Percentiles rank a stretch among this genome's conserved stretches.
Evolutionary conservation across 768 basidiomycete species (phyloP).

Genomic region (Cystofilobasidium macerans): DNA sequence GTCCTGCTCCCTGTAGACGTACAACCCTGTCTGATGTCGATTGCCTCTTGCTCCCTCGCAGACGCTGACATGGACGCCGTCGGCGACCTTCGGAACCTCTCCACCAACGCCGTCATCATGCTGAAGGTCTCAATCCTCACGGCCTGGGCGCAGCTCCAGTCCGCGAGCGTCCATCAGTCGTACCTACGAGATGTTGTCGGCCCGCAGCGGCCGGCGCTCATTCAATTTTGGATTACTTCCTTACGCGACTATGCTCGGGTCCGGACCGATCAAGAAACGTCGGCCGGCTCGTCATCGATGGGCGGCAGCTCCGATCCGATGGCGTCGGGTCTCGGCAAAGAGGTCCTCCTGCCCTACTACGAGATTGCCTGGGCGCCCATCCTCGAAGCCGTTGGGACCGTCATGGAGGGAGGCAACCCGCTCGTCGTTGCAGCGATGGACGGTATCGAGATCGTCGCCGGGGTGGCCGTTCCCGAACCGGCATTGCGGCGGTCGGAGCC

Average conservation of each 20-base stretch:
- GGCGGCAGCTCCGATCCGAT: slow-evolving; percentile 15
- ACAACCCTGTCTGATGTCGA: not conserved
- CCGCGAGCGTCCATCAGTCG: slow-evolving; percentile 52
- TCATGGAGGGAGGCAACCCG: slow-evolving; percentile 60
- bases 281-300: slow-evolving; percentile 49
- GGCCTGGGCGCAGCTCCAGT: slow-evolving; percentile 88
- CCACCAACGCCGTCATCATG: slow-evolving; percentile 92
- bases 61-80: slow-evolving; percentile 73
- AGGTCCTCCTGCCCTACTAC: slow-evolving; percentile 87
- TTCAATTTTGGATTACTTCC: slow-evolving; percentile 74
- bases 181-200: slow-evolving; percentile 73
- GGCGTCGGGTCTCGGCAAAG: slow-evolving; percentile 67
- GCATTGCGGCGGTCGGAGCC: slow-evolving; percentile 48
- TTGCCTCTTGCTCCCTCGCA: slow-evolving; percentile 33
- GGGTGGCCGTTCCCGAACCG: slow-evolving; percentile 4
- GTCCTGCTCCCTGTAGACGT: not conserved
- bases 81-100: slow-evolving; percentile 73
- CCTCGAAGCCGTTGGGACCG: slow-evolving; percentile 69
- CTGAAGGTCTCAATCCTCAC: slow-evolving; percentile 80
- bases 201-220: slow-evolving; percentile 63
- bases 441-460: slow-evolving; percentile 46
- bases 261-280: slow-evolving; percentile 65
- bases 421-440: slow-evolving; percentile 70
- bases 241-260: slow-evolving; percentile 87
- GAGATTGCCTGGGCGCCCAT: slow-evolving; percentile 67